Base-by-base conservation (phyloP, 805 yeast genomes). In the Suhomyces xylopsoci region DNA sequence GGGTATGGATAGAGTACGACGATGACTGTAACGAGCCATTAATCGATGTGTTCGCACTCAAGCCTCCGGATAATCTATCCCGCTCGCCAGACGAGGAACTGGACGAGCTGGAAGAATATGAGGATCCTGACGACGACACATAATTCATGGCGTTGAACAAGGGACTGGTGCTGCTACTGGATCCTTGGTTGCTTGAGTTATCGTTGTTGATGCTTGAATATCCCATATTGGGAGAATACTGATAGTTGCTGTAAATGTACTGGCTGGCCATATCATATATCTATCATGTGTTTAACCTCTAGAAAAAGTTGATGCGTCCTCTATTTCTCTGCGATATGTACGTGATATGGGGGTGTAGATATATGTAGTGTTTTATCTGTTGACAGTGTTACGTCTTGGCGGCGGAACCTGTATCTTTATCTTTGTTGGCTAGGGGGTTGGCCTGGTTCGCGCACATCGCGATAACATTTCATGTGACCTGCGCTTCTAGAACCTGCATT, bases 1-100 rank as follows among this genome's bases (percentile, higher is more conserved):
- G 78, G 28, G 78, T 73, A 50, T 78, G 80, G 55, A 77, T 66
- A 14, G 78, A 66, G 55, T 72, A 72, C 58, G 61, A 68, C 42
- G 68, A 56, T 5, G 53, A 17, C 22, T 22, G 32, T 14, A n/a
- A 36, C 9, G 44, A 30, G 26, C 45, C 46, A 17, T 4, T 12
- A 10, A 47, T 26, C 19, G 49, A 45, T 20, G 58, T 46, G 7
- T 59, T 50, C 7, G 60, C 20, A 14, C 60, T 44, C 14, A 59
- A 15, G 25, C 41, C 42, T 9, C 15, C 22, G 10, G 44, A 25
- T 7, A 30, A n/a, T 34, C 49, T 34, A 20, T 20, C 32, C 15
- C 49, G 15, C 24, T 15, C 40, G 14, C 42, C 19, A 41, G 30
- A 25, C 2, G 47, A 53, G 10, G 57, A 46, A 2, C 55, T 42